Percentiles rank a stretch among this genome's conserved stretches.
phyloP scores from a whole-genome alignment of 768 basidiomycete species.

The Mycena galericulata region DNA sequence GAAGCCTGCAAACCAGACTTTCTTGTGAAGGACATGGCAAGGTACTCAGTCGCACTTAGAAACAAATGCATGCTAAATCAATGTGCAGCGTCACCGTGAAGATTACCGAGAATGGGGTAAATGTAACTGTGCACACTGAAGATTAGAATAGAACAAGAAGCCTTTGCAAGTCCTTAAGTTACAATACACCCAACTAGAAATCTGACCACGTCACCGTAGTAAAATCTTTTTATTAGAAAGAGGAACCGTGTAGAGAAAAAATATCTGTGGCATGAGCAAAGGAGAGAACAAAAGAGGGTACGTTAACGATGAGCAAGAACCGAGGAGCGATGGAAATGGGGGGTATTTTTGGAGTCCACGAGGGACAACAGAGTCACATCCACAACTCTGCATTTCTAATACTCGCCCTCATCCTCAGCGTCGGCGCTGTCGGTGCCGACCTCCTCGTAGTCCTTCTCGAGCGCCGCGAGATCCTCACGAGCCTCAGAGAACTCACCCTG shows the following conservation, averaged over 20 bases:
- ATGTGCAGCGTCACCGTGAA: conserved; percentile 48
- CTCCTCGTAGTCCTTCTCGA: conserved; percentile 96
- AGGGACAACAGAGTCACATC: conserved; percentile 20
- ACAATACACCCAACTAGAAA: neutral
- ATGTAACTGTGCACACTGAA: conserved; percentile 56
- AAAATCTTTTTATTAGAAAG: conserved; percentile 43
- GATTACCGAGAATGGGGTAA: conserved; percentile 54
- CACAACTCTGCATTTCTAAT: conserved; percentile 48
- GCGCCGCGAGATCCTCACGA: conserved; percentile 96
- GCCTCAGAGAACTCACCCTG: conserved; percentile 98
- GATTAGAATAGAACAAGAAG: neutral
- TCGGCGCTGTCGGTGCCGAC: conserved; percentile 69
- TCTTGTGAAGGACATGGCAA: conserved; percentile 78
- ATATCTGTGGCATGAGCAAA: conserved; percentile 22
- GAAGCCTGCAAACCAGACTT: conserved; percentile 72
- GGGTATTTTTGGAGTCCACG: conserved; percentile 32
- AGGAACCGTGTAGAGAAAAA: conserved; percentile 15
- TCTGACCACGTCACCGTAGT: conserved; percentile 36
- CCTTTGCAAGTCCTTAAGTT: conserved; percentile 22
- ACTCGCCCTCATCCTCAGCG: conserved; percentile 65
- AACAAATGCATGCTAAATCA: neutral
- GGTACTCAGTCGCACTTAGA: conserved; percentile 52
- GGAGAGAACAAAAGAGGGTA: conserved; percentile 21
- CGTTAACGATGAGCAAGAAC: conserved; percentile 31
- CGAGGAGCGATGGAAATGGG: conserved; percentile 1